A percentile compares a stretch with the other conserved stretches of the same genome.
These are phyloP conservation scores for Solanum arcanum DNA, from an alignment of 257 asterid species.

Conservation along the genomic window DNA sequence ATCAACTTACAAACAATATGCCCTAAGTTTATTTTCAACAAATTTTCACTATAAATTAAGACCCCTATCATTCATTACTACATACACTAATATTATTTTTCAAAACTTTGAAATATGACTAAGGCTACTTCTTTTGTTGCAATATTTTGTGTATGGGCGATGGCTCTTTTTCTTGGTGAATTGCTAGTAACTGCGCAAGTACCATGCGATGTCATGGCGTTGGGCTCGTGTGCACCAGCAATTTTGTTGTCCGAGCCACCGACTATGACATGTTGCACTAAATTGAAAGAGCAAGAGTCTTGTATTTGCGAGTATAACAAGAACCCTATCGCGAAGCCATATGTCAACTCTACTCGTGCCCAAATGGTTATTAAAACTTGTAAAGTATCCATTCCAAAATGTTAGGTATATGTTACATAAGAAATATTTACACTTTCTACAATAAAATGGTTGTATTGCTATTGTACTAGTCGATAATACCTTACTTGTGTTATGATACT, in stretches of 20 bases:
- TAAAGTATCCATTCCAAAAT: neutral
- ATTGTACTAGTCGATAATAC: neutral
- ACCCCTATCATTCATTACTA: neutral
- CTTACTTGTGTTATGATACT: too few species aligned
- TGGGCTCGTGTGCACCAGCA: neutral
- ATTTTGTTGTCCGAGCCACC: neutral
- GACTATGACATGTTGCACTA: constrained; percentile 1
- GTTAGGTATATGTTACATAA: neutral
- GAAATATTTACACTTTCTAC: neutral
- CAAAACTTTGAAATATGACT: neutral
- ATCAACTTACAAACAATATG: too few species aligned
- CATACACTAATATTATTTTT: neutral
- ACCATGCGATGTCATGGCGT: neutral
- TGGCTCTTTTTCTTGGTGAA: neutral
- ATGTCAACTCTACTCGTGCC: constrained; percentile 8
- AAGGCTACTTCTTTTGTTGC: neutral
- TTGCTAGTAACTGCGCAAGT: constrained; percentile 2
- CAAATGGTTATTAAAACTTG: constrained; percentile 1
- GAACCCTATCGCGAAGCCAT: neutral
- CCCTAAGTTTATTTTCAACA: neutral
- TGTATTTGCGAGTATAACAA: constrained; percentile 16
- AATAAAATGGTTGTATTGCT: neutral
- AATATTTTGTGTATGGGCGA: neutral
- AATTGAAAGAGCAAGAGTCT: constrained; percentile 13
- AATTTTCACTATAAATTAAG: neutral